Conservation (phyloP, 106 monocot genomes). For the Apostasia shenzhenica region DNA sequence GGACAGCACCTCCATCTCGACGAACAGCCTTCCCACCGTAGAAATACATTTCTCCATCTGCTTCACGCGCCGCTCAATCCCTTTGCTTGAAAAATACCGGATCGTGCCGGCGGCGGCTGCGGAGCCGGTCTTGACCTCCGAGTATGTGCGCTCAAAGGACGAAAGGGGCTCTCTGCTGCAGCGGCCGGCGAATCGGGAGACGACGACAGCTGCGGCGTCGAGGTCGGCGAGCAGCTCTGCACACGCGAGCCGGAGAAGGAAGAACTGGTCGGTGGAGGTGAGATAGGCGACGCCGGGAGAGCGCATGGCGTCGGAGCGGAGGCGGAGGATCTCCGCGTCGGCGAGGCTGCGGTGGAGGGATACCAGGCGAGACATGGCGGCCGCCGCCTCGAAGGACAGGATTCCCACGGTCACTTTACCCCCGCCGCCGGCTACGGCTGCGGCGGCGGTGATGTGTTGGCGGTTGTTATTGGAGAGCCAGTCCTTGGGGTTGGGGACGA, state of each 20-base stretch:
- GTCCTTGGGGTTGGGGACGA: background rate
- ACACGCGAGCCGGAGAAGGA: constrained; percentile 58
- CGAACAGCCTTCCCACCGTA: constrained; percentile 20
- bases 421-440: background rate
- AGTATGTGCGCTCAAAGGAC: constrained; percentile 42
- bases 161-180: constrained; percentile 14
- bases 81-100: constrained; percentile 8
- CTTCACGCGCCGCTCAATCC: constrained; percentile 35
- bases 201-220: constrained; percentile 41
- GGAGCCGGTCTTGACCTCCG: constrained; percentile 41
- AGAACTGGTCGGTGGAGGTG: constrained; percentile 56
- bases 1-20: constrained; percentile 53
- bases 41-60: constrained; percentile 49
- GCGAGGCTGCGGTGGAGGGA: constrained; percentile 54
- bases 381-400: background rate
- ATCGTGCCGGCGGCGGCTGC: constrained; percentile 12
- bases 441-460: background rate
- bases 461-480: background rate
- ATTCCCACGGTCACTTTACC: background rate
- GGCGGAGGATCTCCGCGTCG: constrained; percentile 30
- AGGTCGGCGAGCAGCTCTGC: constrained; percentile 57
- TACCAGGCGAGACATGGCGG: constrained; percentile 54
- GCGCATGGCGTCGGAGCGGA: constrained; percentile 47
- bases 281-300: constrained; percentile 69
- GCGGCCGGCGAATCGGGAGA: constrained; percentile 34